These are phyloP conservation scores for Noccaea bulbosa DNA, from an alignment of 345 rosid species.

Conservation along the genomic window DNA sequence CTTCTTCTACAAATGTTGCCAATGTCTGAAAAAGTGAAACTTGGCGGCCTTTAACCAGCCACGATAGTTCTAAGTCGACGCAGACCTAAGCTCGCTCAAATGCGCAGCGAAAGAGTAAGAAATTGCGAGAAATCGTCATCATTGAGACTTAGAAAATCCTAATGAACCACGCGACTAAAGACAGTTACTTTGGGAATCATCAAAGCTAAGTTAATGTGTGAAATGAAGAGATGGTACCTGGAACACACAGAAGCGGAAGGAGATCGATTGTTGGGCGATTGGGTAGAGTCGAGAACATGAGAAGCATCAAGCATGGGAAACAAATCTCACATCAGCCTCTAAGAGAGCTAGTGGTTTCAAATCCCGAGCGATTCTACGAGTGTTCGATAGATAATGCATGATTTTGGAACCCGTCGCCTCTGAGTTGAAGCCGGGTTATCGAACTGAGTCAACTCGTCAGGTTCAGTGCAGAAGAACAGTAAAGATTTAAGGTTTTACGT, in stretches of 20 bases:
- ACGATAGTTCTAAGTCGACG: too few relatives aligned
- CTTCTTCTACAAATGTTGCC: too few relatives aligned
- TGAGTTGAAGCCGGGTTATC: constrained; percentile 5
- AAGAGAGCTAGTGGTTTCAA: constrained; percentile 42
- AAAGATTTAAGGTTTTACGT: constrained; percentile 23
- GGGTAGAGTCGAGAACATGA: constrained; percentile 34
- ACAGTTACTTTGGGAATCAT: neutral
- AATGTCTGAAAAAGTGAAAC: too few relatives aligned
- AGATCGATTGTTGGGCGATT: constrained; percentile 35
- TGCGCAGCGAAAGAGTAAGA: too few relatives aligned
- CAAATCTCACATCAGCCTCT: constrained; percentile 40
- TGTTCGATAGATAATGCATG: constrained; percentile 55
- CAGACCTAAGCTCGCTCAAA: too few relatives aligned
- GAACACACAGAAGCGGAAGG: constrained; percentile 16
- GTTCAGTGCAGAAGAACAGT: constrained; percentile 24
- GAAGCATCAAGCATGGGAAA: constrained; percentile 39
- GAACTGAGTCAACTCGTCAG: constrained; percentile 18
- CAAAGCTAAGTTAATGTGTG: neutral
- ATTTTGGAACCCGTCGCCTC: neutral
- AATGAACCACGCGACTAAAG: neutral
- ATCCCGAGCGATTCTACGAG: constrained; percentile 50
- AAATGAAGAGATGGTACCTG: constrained; percentile 43
- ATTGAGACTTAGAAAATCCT: neutral
- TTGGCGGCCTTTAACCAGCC: too few relatives aligned
- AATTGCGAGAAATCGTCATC: neutral